Conservation (phyloP, 202 grass and related monocot species). For the Carex arenaria region DNA sequence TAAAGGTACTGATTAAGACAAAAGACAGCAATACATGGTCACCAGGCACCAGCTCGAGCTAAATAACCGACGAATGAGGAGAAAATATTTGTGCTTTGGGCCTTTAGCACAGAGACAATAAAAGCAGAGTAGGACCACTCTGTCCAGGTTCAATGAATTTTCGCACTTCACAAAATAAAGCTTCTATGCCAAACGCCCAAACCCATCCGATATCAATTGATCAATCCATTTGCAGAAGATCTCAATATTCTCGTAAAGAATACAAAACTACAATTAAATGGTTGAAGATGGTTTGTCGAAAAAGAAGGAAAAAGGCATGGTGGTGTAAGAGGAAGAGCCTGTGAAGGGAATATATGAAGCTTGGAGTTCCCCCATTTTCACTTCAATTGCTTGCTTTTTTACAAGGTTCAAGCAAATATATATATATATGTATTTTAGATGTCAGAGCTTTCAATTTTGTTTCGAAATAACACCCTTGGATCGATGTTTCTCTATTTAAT, state of each 20-base stretch:
- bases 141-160: constrained; percentile 6
- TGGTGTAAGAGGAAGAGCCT: neutral
- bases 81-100: neutral
- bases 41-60: too few relatives aligned
- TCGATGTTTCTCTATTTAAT: neutral
- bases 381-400: neutral
- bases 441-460: neutral
- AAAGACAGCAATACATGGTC: neutral
- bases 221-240: neutral
- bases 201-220: neutral
- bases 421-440: neutral
- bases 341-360: neutral
- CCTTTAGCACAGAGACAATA: neutral
- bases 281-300: neutral
- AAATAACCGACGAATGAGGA: neutral
- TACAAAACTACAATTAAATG: neutral
- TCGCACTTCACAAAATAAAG: neutral
- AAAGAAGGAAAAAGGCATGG: neutral
- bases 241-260: neutral
- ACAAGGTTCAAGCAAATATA: constrained; percentile 10
- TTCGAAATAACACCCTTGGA: neutral
- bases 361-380: constrained; percentile 9
- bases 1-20: too few relatives aligned
- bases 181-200: neutral
- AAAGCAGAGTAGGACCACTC: neutral